A percentile compares a stretch with the other conserved stretches of the same genome.
Conservation (phyloP, 2,329 filamentous ascomycete genomes). For the Sordariomycetes sp. region DNA sequence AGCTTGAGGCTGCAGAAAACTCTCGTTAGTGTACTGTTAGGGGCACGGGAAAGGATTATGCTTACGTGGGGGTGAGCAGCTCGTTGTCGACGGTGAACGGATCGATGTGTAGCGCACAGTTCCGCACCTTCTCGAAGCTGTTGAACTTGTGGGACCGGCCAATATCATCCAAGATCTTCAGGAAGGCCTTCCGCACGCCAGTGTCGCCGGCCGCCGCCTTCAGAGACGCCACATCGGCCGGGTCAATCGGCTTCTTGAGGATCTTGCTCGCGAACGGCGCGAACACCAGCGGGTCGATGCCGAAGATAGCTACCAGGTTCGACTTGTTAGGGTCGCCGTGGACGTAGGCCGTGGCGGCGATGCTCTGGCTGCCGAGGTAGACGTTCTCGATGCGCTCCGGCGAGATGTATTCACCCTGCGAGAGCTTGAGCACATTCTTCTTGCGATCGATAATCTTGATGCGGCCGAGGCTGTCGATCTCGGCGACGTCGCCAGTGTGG, state of each 20-base stretch:
- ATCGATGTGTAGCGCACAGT: constrained; percentile 66
- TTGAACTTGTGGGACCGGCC: constrained; percentile 83
- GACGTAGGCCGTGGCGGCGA: constrained; percentile 73
- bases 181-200: constrained; percentile 61
- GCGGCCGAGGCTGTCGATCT: constrained; percentile 74
- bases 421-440: constrained; percentile 98
- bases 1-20: constrained; percentile 38
- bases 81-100: constrained; percentile 93
- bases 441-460: constrained; percentile 91
- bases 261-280: constrained; percentile 70
- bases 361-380: constrained; percentile 69
- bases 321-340: constrained; percentile 83
- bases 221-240: constrained; percentile 56
- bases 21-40: constrained; percentile 8
- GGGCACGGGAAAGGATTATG: constrained; percentile 12
- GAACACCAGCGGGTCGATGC: constrained; percentile 76
- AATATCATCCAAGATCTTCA: constrained; percentile 69
- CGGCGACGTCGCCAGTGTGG: constrained; percentile 85
- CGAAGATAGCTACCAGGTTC: constrained; percentile 76
- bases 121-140: constrained; percentile 75
- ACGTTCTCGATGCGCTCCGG: constrained; percentile 96
- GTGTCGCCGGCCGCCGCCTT: constrained; percentile 56
- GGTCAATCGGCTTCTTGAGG: constrained; percentile 53
- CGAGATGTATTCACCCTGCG: constrained; percentile 96
- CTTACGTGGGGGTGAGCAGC: constrained; percentile 78